These are phyloP conservation scores for Candolleomyces efflorescens DNA, from an alignment of 768 basidiomycete species.

Conservation along the genomic window DNA sequence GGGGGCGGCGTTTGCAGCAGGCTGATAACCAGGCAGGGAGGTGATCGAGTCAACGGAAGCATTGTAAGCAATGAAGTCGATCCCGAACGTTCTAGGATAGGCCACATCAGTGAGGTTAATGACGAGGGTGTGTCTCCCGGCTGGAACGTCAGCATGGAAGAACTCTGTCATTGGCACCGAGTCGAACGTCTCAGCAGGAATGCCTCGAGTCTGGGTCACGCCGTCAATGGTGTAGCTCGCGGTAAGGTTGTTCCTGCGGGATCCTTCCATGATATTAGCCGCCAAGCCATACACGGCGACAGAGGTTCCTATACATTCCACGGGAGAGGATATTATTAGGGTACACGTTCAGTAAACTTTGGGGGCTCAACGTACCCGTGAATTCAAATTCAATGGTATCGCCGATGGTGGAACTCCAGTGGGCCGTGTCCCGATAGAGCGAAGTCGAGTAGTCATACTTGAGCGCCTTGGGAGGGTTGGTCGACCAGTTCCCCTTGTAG, in stretches of 20 bases:
- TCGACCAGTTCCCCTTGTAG: constrained; percentile 34
- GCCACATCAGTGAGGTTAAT: constrained; percentile 34
- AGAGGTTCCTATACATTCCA: constrained; percentile 26
- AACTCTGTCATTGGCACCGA: constrained; percentile 30
- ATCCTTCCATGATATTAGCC: constrained; percentile 17
- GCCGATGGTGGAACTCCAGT: constrained; percentile 33
- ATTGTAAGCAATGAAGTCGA: constrained; percentile 39
- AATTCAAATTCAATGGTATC: constrained; percentile 32
- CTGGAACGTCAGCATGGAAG: constrained; percentile 27
- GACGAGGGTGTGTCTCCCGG: constrained; percentile 32
- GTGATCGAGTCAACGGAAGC: constrained; percentile 25
- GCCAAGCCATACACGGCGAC: constrained; percentile 32
- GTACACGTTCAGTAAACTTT: constrained; percentile 3
- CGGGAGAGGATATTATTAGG: constrained; percentile 4
- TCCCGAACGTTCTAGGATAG: constrained; percentile 25
- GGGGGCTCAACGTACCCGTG: constrained; percentile 22
- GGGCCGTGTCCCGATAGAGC: constrained; percentile 28
- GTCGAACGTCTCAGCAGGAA: constrained; percentile 24
- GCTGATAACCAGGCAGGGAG: constrained; percentile 11
- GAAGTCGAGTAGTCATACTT: constrained; percentile 22
- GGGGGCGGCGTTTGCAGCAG: constrained; percentile 8
- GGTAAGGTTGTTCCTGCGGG: constrained; percentile 23
- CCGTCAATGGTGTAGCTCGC: constrained; percentile 34
- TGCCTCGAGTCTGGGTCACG: constrained; percentile 16
- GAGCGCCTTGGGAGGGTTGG: constrained; percentile 12